These are phyloP conservation scores for Hirsutella thompsonii DNA, from an alignment of 2,329 filamentous ascomycete genomes.

Conservation along the genomic window DNA sequence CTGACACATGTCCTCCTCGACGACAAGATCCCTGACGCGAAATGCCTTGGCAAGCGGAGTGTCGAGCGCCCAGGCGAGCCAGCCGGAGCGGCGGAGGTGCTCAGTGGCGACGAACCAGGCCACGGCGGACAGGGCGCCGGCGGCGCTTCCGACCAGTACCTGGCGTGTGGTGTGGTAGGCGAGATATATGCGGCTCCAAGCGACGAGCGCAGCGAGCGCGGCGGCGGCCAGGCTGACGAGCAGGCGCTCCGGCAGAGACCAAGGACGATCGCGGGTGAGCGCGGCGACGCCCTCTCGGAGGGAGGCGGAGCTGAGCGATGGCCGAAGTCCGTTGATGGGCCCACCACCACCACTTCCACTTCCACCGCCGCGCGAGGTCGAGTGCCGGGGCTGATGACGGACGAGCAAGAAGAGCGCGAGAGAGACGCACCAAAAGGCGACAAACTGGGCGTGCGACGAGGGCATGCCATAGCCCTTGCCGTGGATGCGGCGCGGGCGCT, in stretches of 20 bases:
- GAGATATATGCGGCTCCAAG: slow-evolving; percentile 76
- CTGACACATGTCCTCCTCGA: slow-evolving; percentile 80
- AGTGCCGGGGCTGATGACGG: slow-evolving; percentile 50
- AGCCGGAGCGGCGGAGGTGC: slow-evolving; percentile 51
- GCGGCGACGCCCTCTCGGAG: not conserved
- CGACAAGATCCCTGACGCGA: slow-evolving; percentile 68
- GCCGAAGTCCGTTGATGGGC: not conserved
- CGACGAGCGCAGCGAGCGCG: slow-evolving; percentile 53
- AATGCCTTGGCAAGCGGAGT: slow-evolving; percentile 50
- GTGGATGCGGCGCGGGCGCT: slow-evolving; percentile 69
- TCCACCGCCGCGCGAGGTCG: not conserved
- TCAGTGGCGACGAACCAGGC: slow-evolving; percentile 68
- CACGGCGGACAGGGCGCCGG: slow-evolving; percentile 58
- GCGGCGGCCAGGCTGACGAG: slow-evolving; percentile 41
- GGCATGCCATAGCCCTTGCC: slow-evolving; percentile 98
- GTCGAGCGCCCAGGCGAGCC: slow-evolving; percentile 61
- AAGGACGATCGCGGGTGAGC: slow-evolving; percentile 25
- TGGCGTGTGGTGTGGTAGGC: slow-evolving; percentile 86
- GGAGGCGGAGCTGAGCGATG: not conserved
- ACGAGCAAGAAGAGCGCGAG: slow-evolving; percentile 74
- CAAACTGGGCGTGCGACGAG: slow-evolving; percentile 85
- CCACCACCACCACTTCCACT: too few species aligned
- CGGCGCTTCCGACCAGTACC: slow-evolving; percentile 65
- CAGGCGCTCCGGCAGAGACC: slow-evolving; percentile 48
- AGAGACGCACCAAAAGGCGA: slow-evolving; percentile 79